phyloP scores from a whole-genome alignment of 2,329 filamentous ascomycete species.

The Torrubiellomyces zombiae region DNA sequence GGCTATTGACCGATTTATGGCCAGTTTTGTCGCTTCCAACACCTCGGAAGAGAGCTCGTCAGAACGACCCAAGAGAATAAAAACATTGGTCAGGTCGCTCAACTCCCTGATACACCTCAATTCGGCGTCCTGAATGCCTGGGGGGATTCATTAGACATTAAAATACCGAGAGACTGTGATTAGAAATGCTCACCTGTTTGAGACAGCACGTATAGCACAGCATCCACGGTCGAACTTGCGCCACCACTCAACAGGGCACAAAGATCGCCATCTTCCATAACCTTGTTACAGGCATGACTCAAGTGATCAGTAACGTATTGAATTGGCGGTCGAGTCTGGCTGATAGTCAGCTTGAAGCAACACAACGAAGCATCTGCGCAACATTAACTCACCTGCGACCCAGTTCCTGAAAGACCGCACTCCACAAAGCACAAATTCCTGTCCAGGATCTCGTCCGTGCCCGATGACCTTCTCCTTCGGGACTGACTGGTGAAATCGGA shows the following conservation, averaged over 20 bases:
- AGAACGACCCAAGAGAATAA: slow-evolving; percentile 64
- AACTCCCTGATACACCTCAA: slow-evolving; percentile 56
- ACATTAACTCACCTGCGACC: slow-evolving; percentile 11
- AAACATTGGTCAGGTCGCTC: slow-evolving; percentile 60
- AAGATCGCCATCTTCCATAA: slow-evolving; percentile 58
- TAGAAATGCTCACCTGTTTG: slow-evolving; percentile 49
- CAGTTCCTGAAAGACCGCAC: slow-evolving; percentile 22
- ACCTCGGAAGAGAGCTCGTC: slow-evolving; percentile 49
- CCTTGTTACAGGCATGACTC: slow-evolving; percentile 19
- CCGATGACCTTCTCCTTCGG: slow-evolving; percentile 46
- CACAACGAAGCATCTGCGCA: too few species aligned
- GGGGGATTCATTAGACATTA: slow-evolving; percentile 7
- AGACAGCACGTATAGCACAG: slow-evolving; percentile 65
- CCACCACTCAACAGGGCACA: slow-evolving; percentile 63
- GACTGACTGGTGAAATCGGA: slow-evolving; percentile 42
- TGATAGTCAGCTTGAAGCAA: too few species aligned
- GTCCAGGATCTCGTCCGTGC: slow-evolving; percentile 62
- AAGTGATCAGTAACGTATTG: slow-evolving; percentile 50
- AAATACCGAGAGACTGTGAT: too few species aligned
- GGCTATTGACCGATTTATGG: too few species aligned
- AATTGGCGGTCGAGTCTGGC: slow-evolving; percentile 43
- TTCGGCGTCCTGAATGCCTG: slow-evolving; percentile 29
- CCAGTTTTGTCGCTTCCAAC: too few species aligned
- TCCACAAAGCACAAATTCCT: slow-evolving; percentile 91
- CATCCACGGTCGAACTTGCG: slow-evolving; percentile 71